phyloP scores from a whole-genome alignment of 345 rosid genomes.

The thale cress (Arabidopsis thaliana) region TAIR10.1 NC_003075.7:16014501-16015000 shows the following conservation, averaged over 20 bases:
- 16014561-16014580: background rate
- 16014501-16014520: constrained; percentile 73
- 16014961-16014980: constrained; percentile 27
- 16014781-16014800: constrained; percentile 21
- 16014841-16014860: constrained; percentile 30
- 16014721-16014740: constrained; percentile 76
- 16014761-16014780: constrained; percentile 56
- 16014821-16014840: constrained; percentile 20
- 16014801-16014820: constrained; percentile 27
- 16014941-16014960: background rate
- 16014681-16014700: constrained; percentile 54
- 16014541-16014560: background rate
- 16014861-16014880: constrained; percentile 31
- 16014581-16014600: constrained; percentile 5
- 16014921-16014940: constrained; percentile 37
- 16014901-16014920: constrained; percentile 33
- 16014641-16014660: constrained; percentile 67
- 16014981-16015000: constrained; percentile 12
- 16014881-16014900: constrained; percentile 42
- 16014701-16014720: constrained; percentile 92
- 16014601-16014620: constrained; percentile 13
- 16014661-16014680: constrained; percentile 57
- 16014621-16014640: background rate
- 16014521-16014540: constrained; percentile 58
- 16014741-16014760: constrained; percentile 79